Conservation (phyloP, 306 rosid genomes). For the Spatholobus suberectus region DNA sequence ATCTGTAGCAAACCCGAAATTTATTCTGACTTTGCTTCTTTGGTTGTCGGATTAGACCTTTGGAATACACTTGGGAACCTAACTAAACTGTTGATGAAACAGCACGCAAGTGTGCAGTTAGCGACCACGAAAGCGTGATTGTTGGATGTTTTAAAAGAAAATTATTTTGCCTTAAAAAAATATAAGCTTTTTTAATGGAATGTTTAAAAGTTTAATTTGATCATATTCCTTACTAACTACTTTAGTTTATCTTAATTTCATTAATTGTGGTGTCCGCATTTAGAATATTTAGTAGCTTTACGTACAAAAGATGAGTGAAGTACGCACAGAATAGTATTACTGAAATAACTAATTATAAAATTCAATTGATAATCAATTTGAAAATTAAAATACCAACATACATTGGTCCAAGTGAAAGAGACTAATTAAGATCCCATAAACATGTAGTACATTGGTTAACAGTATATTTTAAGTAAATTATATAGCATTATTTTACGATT, state of each 20-base stretch:
- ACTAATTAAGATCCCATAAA: not conserved
- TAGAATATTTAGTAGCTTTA: no score
- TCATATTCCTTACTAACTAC: not conserved
- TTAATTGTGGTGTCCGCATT: not conserved
- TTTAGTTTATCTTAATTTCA: not conserved
- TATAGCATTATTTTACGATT: no score
- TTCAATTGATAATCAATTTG: not conserved
- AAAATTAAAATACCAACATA: not conserved
- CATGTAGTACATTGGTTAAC: no score
- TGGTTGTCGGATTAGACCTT: constrained; percentile 28
- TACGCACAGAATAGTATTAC: not conserved
- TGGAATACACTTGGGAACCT: constrained; percentile 41
- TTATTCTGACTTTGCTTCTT: constrained; percentile 15
- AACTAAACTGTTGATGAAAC: constrained; percentile 39
- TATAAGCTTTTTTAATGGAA: not conserved
- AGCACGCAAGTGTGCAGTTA: constrained; percentile 38
- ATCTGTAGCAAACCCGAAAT: not conserved
- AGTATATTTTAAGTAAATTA: no score
- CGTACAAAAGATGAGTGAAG: not conserved
- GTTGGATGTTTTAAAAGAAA: constrained; percentile 19
- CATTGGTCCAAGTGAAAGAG: not conserved
- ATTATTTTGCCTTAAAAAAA: constrained; percentile 27
- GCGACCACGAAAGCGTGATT: constrained; percentile 25
- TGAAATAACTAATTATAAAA: not conserved
- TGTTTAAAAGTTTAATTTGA: constrained; percentile 5